A percentile compares a stretch with the other conserved stretches of the same genome.
These are phyloP conservation scores for Xylaria sp. DNA, from an alignment of 2,329 filamentous ascomycete species.

Conservation along the genomic window DNA sequence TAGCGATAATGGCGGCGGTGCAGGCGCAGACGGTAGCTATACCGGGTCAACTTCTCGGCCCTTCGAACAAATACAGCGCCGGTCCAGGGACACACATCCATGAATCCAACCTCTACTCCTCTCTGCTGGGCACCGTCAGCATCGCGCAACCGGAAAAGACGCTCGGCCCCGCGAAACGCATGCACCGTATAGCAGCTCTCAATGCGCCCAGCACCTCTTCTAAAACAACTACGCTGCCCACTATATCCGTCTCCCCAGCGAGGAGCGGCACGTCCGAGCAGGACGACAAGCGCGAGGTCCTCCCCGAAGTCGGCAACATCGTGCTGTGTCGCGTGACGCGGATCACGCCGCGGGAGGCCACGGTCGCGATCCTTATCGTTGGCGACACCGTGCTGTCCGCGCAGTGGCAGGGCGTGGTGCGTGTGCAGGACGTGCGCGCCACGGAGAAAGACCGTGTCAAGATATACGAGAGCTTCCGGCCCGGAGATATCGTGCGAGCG, in stretches of 20 bases:
- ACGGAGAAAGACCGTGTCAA: slow-evolving; percentile 96
- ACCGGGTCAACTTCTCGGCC: slow-evolving; percentile 84
- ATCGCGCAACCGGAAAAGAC: slow-evolving; percentile 56
- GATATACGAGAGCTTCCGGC: slow-evolving; percentile 89
- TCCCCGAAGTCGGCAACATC: slow-evolving; percentile 82
- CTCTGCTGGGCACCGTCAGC: slow-evolving; percentile 78
- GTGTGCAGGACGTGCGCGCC: slow-evolving; percentile 89
- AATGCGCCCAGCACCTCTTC: slow-evolving; percentile 40
- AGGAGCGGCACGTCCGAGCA: slow-evolving; percentile 43
- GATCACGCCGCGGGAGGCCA: slow-evolving; percentile 85
- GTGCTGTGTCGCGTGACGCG: slow-evolving; percentile 89
- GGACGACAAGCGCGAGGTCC: slow-evolving; percentile 71
- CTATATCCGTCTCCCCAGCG: slow-evolving; percentile 65
- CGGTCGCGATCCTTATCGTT: slow-evolving; percentile 86
- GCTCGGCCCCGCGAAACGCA: slow-evolving; percentile 65
- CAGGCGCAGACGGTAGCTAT: slow-evolving; percentile 66
- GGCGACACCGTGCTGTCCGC: slow-evolving; percentile 77
- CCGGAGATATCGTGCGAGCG: slow-evolving; percentile 90
- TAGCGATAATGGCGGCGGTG: slow-evolving; percentile 40
- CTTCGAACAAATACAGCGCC: slow-evolving; percentile 72
- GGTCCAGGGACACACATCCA: slow-evolving; percentile 88
- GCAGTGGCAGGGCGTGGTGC: slow-evolving; percentile 86
- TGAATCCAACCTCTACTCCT: slow-evolving; percentile 79
- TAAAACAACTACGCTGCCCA: slow-evolving; percentile 57
- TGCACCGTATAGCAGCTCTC: slow-evolving; percentile 61